Evolutionary conservation across 768 basidiomycete genomes (phyloP).

Genomic region (Sarcomyxa edulis): DNA sequence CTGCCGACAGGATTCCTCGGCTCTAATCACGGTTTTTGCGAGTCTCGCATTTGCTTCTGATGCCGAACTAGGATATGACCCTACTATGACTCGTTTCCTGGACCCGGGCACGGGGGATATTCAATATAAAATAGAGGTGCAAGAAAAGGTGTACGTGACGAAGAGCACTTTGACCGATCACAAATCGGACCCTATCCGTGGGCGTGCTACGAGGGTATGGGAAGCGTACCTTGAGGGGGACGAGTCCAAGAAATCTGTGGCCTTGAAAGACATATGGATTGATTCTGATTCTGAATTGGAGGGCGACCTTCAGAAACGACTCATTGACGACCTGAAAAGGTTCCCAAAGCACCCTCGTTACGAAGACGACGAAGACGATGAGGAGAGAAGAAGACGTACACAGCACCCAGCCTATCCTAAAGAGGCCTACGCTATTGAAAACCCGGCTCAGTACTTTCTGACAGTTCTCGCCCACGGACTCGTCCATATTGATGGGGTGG

Average conservation of each 20-base stretch:
- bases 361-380: not conserved
- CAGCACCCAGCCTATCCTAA: not conserved
- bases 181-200: conserved; percentile 1
- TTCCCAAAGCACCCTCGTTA: not conserved
- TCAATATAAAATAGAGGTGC: conserved; percentile 7
- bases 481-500: too few species aligned
- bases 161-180: conserved; percentile 1
- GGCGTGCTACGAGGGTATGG: conserved; percentile 10
- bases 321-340: not conserved
- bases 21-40: conserved; percentile 3
- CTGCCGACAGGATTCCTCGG: too few species aligned
- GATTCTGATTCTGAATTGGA: not conserved
- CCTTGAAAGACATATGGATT: not conserved
- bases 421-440: too few species aligned
- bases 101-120: not conserved
- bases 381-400: not conserved
- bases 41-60: conserved; percentile 7
- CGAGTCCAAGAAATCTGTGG: not conserved
- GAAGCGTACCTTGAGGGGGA: not conserved
- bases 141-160: conserved; percentile 2
- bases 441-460: too few species aligned
- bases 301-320: not conserved
- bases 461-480: too few species aligned
- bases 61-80: conserved; percentile 11
- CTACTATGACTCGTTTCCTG: conserved; percentile 3